Percentiles rank a stretch among this genome's conserved stretches.
Conservation (phyloP, 768 basidiomycete genomes). For the Mycena venus region DNA sequence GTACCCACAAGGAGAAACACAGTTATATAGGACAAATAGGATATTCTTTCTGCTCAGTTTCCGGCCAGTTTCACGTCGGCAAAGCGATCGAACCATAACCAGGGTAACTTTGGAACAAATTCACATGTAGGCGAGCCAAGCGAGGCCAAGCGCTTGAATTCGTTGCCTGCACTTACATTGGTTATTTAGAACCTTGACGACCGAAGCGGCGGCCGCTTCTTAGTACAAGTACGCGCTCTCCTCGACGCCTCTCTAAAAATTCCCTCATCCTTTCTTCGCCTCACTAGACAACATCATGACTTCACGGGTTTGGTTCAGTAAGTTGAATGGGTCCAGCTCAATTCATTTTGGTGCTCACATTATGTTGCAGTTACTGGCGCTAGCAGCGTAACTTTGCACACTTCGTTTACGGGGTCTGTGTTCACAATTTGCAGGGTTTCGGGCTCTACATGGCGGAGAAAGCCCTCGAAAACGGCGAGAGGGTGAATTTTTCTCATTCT, state of each 20-base stretch:
- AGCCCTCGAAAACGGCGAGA: slow-evolving; percentile 31
- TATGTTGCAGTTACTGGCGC: slow-evolving; percentile 26
- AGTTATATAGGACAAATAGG: no score
- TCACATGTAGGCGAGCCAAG: no score
- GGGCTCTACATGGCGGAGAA: slow-evolving; percentile 32
- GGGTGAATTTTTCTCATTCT: neutral
- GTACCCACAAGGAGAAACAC: no score
- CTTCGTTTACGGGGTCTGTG: neutral
- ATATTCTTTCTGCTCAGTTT: no score
- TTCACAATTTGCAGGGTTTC: slow-evolving; percentile 24
- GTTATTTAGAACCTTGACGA: neutral
- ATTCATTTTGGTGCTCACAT: neutral
- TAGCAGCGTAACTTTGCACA: slow-evolving; percentile 26
- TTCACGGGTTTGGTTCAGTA: slow-evolving; percentile 33
- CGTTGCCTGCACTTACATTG: neutral
- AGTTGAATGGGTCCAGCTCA: neutral
- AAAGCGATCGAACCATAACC: neutral
- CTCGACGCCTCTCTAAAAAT: neutral
- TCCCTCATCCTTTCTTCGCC: neutral
- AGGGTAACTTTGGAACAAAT: neutral
- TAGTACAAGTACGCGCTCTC: neutral
- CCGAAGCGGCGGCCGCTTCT: neutral
- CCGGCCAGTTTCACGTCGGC: neutral
- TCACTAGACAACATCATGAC: slow-evolving; percentile 17
- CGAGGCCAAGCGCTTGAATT: no score